Evolutionary conservation across 2,329 filamentous ascomycete species (phyloP).

Genomic region (Cladobotryum protrusum): DNA sequence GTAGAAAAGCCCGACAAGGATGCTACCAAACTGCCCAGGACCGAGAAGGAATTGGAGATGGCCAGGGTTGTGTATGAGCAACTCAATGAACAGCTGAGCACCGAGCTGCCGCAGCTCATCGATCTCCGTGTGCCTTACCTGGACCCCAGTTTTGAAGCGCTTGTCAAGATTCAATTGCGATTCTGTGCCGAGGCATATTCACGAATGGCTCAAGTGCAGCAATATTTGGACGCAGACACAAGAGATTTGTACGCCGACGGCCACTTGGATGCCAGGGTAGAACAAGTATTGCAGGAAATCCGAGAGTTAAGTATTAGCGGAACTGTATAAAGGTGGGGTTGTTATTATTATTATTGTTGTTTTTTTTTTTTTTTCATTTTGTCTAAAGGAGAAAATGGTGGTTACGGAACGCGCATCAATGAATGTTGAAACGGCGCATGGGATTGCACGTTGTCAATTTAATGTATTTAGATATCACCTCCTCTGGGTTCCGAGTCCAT

Average conservation of each 20-base stretch:
- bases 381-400: constrained; percentile 1
- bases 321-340: constrained; percentile 43
- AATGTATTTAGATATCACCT: constrained; percentile 22
- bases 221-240: constrained; percentile 93
- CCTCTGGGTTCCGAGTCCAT: constrained; percentile 17
- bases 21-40: constrained; percentile 87
- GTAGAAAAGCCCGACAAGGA: constrained; percentile 99
- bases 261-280: constrained; percentile 83
- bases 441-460: constrained; percentile 16
- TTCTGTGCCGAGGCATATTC: constrained; percentile 98
- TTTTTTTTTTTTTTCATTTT: constrained; percentile 4
- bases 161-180: constrained; percentile 95
- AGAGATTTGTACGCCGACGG: constrained; percentile 94
- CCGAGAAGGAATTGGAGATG: constrained; percentile 95
- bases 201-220: constrained; percentile 97
- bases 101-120: constrained; percentile 90
- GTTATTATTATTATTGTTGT: neutral
- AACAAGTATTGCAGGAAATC: constrained; percentile 95
- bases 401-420: constrained; percentile 4
- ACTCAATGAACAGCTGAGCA: constrained; percentile 91
- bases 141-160: constrained; percentile 92
- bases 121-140: constrained; percentile 95
- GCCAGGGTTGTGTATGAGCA: constrained; percentile 91
- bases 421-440: constrained; percentile 21
- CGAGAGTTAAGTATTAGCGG: constrained; percentile 88